Percentiles rank a stretch among this genome's conserved stretches.
phyloP scores from a whole-genome alignment of 2,329 filamentous ascomycete species.

The Epichloe bromicola region DNA sequence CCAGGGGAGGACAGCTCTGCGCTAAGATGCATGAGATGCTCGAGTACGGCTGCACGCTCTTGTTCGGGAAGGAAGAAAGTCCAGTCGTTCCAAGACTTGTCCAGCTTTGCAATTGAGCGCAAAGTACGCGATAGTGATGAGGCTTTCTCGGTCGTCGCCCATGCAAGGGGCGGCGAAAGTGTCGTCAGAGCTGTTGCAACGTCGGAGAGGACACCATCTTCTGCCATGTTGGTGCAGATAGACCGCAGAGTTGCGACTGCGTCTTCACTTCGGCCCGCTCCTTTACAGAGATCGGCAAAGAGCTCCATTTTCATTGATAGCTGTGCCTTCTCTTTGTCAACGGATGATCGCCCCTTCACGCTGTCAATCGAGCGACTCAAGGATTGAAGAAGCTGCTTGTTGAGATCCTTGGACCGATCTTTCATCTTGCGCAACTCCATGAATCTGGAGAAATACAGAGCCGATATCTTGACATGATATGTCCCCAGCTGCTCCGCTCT shows the following conservation, averaged over 20 bases:
- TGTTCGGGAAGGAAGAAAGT: constrained; percentile 36
- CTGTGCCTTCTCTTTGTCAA: constrained; percentile 46
- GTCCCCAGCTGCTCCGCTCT: constrained; percentile 23
- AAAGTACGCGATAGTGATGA: constrained; percentile 45
- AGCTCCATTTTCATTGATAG: constrained; percentile 52
- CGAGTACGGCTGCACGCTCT: constrained; percentile 44
- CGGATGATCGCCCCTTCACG: constrained; percentile 38
- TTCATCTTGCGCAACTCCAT: constrained; percentile 34
- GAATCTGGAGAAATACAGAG: constrained; percentile 56
- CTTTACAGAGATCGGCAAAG: constrained; percentile 47
- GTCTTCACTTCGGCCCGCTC: constrained; percentile 39
- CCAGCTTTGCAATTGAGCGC: constrained; percentile 46
- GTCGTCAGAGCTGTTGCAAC: constrained; percentile 38
- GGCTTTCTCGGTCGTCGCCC: constrained; percentile 37
- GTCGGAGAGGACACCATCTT: constrained; percentile 40
- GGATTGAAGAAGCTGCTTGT: constrained; percentile 36
- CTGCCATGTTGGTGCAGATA: constrained; percentile 49
- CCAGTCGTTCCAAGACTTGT: constrained; percentile 43
- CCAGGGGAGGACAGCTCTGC: constrained; percentile 22
- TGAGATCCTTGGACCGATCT: constrained; percentile 22
- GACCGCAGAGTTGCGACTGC: constrained; percentile 44
- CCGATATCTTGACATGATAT: constrained; percentile 55
- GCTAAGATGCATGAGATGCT: constrained; percentile 44
- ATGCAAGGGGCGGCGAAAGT: constrained; percentile 38
- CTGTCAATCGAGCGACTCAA: constrained; percentile 52